A percentile compares a stretch with the other conserved stretches of the same genome.
phyloP scores from a whole-genome alignment of 106 monocot genomes.

The Dioscorea alata region DNA sequence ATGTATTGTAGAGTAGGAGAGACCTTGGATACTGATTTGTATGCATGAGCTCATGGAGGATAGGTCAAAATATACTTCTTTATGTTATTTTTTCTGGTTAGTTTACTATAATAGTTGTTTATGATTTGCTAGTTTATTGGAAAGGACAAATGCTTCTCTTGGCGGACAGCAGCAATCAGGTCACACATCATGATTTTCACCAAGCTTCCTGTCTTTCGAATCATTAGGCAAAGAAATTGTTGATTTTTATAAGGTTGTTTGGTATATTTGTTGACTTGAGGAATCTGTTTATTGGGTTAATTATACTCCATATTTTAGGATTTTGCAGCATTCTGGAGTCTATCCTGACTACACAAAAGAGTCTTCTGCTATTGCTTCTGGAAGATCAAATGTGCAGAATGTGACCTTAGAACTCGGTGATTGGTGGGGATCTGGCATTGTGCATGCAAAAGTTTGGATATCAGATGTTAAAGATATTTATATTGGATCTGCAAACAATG shows the following conservation, averaged over 20 bases:
- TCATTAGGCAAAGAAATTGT: background rate
- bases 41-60: no score
- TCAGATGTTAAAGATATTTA: constrained; percentile 76
- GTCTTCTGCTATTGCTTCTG: constrained; percentile 69
- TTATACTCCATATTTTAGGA: constrained; percentile 29
- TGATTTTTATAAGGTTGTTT: constrained; percentile 48
- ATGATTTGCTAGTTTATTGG: no score
- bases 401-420: constrained; percentile 65
- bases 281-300: no score
- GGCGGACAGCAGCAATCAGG: background rate
- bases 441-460: constrained; percentile 98
- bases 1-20: no score
- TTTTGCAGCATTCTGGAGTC: constrained; percentile 88
- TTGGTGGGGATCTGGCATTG: constrained; percentile 94
- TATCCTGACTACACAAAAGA: constrained; percentile 76
- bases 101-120: no score
- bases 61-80: no score
- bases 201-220: background rate
- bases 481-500: constrained; percentile 94
- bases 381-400: constrained; percentile 81
- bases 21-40: no score
- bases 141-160: no score
- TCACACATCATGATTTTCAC: background rate
- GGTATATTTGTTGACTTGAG: constrained; percentile 23
- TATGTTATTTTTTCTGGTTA: no score